These are phyloP conservation scores for Hypoxylon sp. DNA, from an alignment of 2,329 filamentous ascomycete species.

Conservation along the genomic window DNA sequence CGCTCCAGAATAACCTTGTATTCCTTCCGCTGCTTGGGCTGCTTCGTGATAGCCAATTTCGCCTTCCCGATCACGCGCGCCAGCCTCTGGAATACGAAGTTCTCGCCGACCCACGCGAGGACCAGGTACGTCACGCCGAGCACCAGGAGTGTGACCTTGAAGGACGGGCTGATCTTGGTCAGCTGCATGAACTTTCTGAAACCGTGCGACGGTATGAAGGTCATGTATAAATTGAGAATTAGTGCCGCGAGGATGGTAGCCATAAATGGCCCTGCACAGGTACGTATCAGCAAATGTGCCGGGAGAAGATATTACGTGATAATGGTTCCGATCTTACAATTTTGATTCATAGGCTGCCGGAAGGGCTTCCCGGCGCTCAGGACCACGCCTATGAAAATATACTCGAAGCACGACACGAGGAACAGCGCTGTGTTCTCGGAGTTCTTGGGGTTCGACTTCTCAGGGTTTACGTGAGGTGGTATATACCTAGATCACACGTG, in stretches of 20 bases:
- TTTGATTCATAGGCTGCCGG: slow-evolving; percentile 80
- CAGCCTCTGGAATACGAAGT: slow-evolving; percentile 74
- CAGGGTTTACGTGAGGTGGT: slow-evolving; percentile 79
- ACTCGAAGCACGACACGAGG: slow-evolving; percentile 91
- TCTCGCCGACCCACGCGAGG: slow-evolving; percentile 78
- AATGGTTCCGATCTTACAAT: slow-evolving; percentile 68
- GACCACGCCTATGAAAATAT: slow-evolving; percentile 89
- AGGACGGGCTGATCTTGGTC: slow-evolving; percentile 78
- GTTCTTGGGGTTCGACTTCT: slow-evolving; percentile 88
- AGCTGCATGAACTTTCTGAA: slow-evolving; percentile 84
- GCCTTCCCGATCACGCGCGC: slow-evolving; percentile 74
- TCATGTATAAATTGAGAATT: slow-evolving; percentile 80
- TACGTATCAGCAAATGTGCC: slow-evolving; percentile 40
- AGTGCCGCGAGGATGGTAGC: slow-evolving; percentile 78
- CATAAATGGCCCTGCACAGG: slow-evolving; percentile 80
- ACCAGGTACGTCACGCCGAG: slow-evolving; percentile 77
- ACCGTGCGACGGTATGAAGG: slow-evolving; percentile 77
- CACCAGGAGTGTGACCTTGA: slow-evolving; percentile 77
- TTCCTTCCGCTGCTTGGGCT: slow-evolving; percentile 82
- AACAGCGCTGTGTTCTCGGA: slow-evolving; percentile 95
- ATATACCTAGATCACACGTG: slow-evolving; percentile 69
- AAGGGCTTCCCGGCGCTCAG: slow-evolving; percentile 93
- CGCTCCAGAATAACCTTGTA: slow-evolving; percentile 85
- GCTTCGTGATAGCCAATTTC: slow-evolving; percentile 68
- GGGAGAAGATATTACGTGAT: background rate